phyloP scores from a whole-genome alignment of 768 basidiomycete genomes.

The Tulasnella sp. region DNA sequence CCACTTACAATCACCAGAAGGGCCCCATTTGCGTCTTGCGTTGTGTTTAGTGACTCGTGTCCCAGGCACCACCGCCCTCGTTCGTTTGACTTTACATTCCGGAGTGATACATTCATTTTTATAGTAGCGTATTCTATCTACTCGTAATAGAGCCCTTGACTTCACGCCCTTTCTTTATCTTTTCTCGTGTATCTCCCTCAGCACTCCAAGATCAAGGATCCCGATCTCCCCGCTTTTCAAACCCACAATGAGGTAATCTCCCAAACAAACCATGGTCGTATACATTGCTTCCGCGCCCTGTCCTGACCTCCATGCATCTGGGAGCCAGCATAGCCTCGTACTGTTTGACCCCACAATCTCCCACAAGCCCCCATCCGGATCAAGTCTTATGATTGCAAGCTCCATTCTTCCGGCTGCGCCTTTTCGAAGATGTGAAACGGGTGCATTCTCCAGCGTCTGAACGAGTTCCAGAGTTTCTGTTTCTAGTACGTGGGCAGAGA shows the following conservation, averaged over 20 bases:
- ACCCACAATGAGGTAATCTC: neutral
- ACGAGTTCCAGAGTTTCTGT: too few relatives aligned
- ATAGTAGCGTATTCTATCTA: neutral
- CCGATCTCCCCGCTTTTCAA: neutral
- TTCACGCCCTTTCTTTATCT: neutral
- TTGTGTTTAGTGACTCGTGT: too few relatives aligned
- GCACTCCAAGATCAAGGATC: neutral
- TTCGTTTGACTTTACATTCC: too few relatives aligned
- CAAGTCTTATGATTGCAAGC: neutral
- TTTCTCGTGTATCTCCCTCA: neutral
- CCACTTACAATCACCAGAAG: neutral
- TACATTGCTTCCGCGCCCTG: neutral
- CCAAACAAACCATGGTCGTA: neutral
- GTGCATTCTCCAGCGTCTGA: too few relatives aligned
- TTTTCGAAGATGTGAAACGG: neutral
- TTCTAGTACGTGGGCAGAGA: too few relatives aligned
- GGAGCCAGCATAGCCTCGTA: neutral
- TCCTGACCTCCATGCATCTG: neutral
- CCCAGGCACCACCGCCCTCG: too few relatives aligned
- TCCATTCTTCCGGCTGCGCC: neutral
- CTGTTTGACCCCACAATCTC: neutral
- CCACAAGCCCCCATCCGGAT: neutral
- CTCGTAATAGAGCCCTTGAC: neutral
- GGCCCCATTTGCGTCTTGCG: neutral
- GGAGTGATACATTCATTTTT: too few relatives aligned